Base-by-base conservation (phyloP, 129 eudicot species). In the Pulicaria dysenterica region DNA sequence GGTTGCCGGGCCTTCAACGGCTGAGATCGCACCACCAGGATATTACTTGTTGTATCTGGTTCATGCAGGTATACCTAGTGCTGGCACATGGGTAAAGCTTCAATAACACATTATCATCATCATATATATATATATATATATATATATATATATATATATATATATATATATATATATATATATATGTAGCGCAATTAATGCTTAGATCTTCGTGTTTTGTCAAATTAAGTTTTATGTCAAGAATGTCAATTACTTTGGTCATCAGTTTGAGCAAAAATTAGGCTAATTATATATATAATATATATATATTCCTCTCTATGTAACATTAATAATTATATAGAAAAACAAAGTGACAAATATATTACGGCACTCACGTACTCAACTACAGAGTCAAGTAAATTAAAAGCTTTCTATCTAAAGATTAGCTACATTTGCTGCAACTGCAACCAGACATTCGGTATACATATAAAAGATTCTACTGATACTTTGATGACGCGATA, bases 11-110 rank as follows among this genome's bases (percentile, higher is more conserved):
- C 97, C 97, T 44, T 85, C 92, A 9, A 80, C 85, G 6, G 58
- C 77, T 0, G 84, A 88, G 80, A 82, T 88, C 58, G 97, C 95
- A 44, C 97, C 97, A 34, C 88, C 95, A 2, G 97, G 97, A 46
- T 82, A 88, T 74, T 91, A 91, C 73, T 39, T 91, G 60, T 40
- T 91, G 79, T 91, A 88, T 84, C 69, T 91, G 72, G 91, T 91
- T 73, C 97, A 91, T 79, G 88, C 85, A 5, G 85, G 90, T 47
- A 74, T 88, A 45, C 97, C 97, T 39, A 88, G 95, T 79, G 51
- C 84, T 53, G 92, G 88, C 1, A 60, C 57, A 70, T 91, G 97
- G 97, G 84, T 91, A 3, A 84, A 73, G 53, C 37, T 91, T 68
- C 91, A 88, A 67, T 90, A 73, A 67, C 37, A 15, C 9, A 3